Evolutionary conservation across 116 monocot species (phyloP).

Genomic region (Papilionanthe hybrid): DNA sequence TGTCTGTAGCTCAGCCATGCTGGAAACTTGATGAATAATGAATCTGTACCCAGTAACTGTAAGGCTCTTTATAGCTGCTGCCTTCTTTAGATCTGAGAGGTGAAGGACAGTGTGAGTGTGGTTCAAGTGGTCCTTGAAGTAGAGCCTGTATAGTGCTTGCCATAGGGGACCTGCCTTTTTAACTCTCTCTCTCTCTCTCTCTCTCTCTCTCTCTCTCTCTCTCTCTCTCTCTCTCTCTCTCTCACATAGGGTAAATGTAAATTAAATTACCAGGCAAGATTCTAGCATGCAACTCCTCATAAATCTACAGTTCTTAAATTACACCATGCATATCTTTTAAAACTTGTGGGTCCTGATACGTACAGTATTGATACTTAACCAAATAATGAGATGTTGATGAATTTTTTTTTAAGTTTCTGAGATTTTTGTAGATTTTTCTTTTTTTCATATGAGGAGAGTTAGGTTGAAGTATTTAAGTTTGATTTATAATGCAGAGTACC

Average conservation of each 20-base stretch:
- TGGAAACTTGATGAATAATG: background rate
- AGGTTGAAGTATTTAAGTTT: too few species aligned
- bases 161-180: background rate
- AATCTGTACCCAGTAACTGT: background rate
- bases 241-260: background rate
- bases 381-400: too few species aligned
- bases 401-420: too few species aligned
- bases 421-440: too few species aligned
- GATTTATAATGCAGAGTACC: too few species aligned
- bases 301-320: too few species aligned
- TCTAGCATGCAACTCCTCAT: too few species aligned
- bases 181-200: background rate
- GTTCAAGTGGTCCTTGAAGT: constrained; percentile 4
- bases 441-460: too few species aligned
- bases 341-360: too few species aligned
- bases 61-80: constrained; percentile 4
- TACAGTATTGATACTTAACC: too few species aligned
- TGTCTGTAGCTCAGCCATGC: background rate
- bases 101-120: background rate
- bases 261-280: too few species aligned
- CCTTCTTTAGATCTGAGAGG: constrained; percentile 8
- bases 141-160: background rate
- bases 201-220: background rate
- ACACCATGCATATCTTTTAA: too few species aligned
- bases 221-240: background rate